Base-by-base conservation (phyloP, 805 yeast species). In the Saccharomyces mikatae region DNA sequence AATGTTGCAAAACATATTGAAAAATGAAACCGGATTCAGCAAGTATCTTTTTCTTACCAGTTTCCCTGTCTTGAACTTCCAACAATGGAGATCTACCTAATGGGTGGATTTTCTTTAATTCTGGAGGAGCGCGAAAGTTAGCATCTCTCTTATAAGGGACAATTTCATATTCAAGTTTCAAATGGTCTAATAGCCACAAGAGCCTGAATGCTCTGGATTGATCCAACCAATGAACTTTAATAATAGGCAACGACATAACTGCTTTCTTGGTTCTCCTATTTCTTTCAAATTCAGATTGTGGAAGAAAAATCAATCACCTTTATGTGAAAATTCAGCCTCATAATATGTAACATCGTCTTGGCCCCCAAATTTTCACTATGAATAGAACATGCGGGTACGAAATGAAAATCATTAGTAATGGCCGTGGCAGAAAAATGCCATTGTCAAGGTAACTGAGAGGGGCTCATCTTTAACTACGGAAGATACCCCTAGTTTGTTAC, bases 21-120 rank as follows among this genome's bases (percentile, higher is more conserved):
- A 80, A 65, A 47, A 86, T 83, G 49, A 74, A 73, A 2, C 86
- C 90, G 14, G 84, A 77, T 67, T 86, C 92, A 10, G 81, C 82
- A 47, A 82, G 58, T 1, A 71, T 62, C 30, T 58, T 61, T 52
- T 60, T 61, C 47, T 58, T 54, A 21, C 63, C 63, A 13, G 71
- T 68, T 48, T 60, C 58, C 24, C 59, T 57, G 28, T 72, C 76
- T 47, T 73, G 72, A 41, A 76, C 64, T 57, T 80, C 84, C 47
- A 86, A 57, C 1, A 84, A 66, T 1, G 92, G 92, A 0, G 82
- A 71, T 62, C 81, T 82, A 0, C 89, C 90, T 24, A 80, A 67
- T 9, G 87, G 85, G 62, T 82, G 86, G 10, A 83, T 70, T 44
- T 77, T 71, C 55, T 73, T 73, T 44, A 84, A 66, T 41, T 72